Conservation (phyloP, 495 filamentous ascomycete genomes). For the Bacidia rubella region DNA sequence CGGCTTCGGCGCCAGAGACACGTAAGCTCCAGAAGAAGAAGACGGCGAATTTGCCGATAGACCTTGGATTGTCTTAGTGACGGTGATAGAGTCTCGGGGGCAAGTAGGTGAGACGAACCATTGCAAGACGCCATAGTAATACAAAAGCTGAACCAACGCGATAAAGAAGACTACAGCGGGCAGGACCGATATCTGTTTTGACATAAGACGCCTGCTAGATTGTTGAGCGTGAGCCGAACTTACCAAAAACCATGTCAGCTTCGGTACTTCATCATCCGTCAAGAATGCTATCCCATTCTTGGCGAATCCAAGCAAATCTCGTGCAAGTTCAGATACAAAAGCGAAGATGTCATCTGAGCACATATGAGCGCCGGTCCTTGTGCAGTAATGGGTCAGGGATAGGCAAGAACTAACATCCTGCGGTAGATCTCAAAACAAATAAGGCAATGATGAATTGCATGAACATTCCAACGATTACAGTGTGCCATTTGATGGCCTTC, state of each 20-base stretch:
- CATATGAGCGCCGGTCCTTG: background rate
- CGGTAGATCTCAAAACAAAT: constrained; percentile 68
- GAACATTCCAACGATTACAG: constrained; percentile 64
- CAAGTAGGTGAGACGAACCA: constrained; percentile 40
- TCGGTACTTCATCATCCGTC: constrained; percentile 34
- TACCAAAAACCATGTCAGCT: constrained; percentile 48
- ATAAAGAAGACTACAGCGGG: constrained; percentile 92
- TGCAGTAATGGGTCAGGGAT: background rate
- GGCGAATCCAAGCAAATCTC: constrained; percentile 58
- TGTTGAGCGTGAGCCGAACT: too few species aligned
- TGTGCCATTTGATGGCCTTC: constrained; percentile 61
- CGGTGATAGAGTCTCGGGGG: background rate
- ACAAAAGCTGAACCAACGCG: constrained; percentile 67
- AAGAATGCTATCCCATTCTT: constrained; percentile 54
- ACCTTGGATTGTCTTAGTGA: background rate
- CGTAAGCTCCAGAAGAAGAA: constrained; percentile 85
- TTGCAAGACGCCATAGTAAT: constrained; percentile 64
- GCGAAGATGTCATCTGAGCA: constrained; percentile 72
- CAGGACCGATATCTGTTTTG: constrained; percentile 38
- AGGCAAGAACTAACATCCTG: constrained; percentile 32
- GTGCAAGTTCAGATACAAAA: constrained; percentile 62
- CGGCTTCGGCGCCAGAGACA: constrained; percentile 86
- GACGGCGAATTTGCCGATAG: constrained; percentile 62
- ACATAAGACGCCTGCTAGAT: too few species aligned
- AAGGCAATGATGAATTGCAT: constrained; percentile 72